Conservation (phyloP, 2,329 filamentous ascomycete genomes). For the Rhynchosporium graminicola region DNA sequence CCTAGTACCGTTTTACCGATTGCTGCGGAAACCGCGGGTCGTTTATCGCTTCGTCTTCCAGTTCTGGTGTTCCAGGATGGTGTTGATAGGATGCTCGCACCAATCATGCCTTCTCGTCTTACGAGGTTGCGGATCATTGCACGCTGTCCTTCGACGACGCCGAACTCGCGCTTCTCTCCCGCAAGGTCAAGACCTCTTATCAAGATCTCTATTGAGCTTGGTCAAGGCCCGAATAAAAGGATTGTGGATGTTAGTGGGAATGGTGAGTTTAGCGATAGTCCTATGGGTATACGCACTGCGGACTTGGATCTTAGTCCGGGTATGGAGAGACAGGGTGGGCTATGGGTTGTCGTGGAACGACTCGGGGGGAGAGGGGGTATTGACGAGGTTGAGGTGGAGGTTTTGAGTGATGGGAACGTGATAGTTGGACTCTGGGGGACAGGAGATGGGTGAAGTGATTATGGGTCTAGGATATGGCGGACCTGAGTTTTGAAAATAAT, state of each 20-base stretch:
- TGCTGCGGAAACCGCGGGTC: conserved; percentile 73
- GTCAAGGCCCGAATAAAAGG: conserved; percentile 67
- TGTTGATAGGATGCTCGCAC: conserved; percentile 50
- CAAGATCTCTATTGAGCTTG: conserved; percentile 71
- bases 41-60: conserved; percentile 61
- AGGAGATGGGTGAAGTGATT: conserved; percentile 30
- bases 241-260: conserved; percentile 66
- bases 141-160: conserved; percentile 19
- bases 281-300: conserved; percentile 65
- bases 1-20: conserved; percentile 61
- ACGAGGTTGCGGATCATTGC: conserved; percentile 32
- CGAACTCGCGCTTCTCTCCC: neutral
- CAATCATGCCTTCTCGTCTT: conserved; percentile 32
- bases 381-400: conserved; percentile 55
- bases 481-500: neutral
- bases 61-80: conserved; percentile 52
- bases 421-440: conserved; percentile 40
- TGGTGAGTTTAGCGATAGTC: conserved; percentile 73
- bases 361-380: conserved; percentile 54
- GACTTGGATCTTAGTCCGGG: conserved; percentile 74
- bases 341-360: conserved; percentile 83
- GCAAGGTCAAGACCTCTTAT: conserved; percentile 50
- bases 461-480: neutral
- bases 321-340: conserved; percentile 54
- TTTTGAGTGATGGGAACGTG: conserved; percentile 45